Evolutionary conservation across 2,329 filamentous ascomycete genomes (phyloP), one percentile per base, ranked within the genome.

Genomic region (Fusarium piperis): DNA sequence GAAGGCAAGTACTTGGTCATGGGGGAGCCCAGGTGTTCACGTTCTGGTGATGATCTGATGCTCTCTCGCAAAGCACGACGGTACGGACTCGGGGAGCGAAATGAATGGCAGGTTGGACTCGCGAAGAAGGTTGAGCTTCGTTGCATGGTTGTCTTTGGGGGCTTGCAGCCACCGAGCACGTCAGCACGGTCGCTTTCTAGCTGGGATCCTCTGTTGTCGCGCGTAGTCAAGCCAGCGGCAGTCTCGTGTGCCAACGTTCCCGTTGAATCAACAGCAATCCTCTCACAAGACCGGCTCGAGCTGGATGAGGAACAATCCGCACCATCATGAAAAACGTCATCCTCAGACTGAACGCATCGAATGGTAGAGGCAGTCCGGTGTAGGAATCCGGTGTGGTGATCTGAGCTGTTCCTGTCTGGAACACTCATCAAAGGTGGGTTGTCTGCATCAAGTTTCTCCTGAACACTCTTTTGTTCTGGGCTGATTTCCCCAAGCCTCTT

Each of bases 71-170:
- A 74, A 3, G 85, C 85, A 28, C 85, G 85, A 4, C 88, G 85
- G 70, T 87, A 91, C 0, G 88, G 87, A 60, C 88, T 90, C 28
- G 83, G 80, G 1, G 86, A 86, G 30, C 87, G 83, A 66, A 89
- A 88, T 1, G 89, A 78, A 65, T 87, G 85, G 16, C 83, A 83
- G 2, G 82, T 79, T 3, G 85, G 85, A 48, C 87, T 89, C 1
- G 83, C 85, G 70, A 88, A 88, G 70, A 88, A 87, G 0, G 83
- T 84, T 2, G 86, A 86, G 64, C 81, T 84, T 23, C 83, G 80
- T 56, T 85, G 80, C 0, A 82, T 82, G 7, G 85, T 65, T 0
- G 79, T 72, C 44, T 76, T 80, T 2, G 72, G 65, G 3, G 72
- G 67, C 23, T 76, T 69, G 32, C 68, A 32, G n/a, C 76, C 36